Evolutionary conservation across 1,284 basidiomycete species (phyloP).

Genomic region (Moesziomyces globuligerus): DNA sequence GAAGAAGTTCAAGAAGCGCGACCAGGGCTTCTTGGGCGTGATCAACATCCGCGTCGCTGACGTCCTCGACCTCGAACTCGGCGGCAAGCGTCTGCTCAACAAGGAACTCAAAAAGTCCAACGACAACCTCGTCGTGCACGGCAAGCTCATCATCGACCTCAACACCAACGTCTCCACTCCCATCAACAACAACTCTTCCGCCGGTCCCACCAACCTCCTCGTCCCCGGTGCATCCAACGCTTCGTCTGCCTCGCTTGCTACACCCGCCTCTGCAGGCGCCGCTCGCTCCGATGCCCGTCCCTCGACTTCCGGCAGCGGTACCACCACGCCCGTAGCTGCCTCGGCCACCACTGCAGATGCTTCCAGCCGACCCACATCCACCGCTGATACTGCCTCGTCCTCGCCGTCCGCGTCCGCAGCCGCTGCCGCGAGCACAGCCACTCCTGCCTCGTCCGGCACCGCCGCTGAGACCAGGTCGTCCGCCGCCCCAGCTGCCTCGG

Average conservation of each 20-base stretch:
- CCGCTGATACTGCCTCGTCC: constrained; percentile 23
- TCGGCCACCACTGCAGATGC: constrained; percentile 21
- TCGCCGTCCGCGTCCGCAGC: constrained; percentile 14
- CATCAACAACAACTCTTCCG: constrained; percentile 58
- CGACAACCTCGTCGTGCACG: constrained; percentile 67
- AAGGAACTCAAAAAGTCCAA: constrained; percentile 67
- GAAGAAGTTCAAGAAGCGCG: constrained; percentile 93
- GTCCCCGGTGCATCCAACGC: constrained; percentile 47
- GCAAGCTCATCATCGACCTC: constrained; percentile 67
- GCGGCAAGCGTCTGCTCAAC: constrained; percentile 78
- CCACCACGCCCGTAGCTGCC: constrained; percentile 20
- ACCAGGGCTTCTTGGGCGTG: constrained; percentile 93
- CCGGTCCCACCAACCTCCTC: constrained; percentile 49
- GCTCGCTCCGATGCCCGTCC: constrained; percentile 29
- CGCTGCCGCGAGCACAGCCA: constrained; percentile 11
- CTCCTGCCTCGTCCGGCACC: constrained; percentile 8
- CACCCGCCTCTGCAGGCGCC: constrained; percentile 21
- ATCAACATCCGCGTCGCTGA: constrained; percentile 90
- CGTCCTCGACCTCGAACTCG: constrained; percentile 87
- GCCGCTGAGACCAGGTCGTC: constrained; percentile 24
- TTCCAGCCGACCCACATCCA: constrained; percentile 36
- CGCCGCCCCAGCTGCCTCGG: constrained; percentile 15
- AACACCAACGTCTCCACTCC: constrained; percentile 66
- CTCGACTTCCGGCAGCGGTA: constrained; percentile 33
- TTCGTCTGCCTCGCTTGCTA: constrained; percentile 57